These are phyloP conservation scores for Hamamelis virginiana DNA, from an alignment of 164 flowering plant species.

Conservation along the genomic window DNA sequence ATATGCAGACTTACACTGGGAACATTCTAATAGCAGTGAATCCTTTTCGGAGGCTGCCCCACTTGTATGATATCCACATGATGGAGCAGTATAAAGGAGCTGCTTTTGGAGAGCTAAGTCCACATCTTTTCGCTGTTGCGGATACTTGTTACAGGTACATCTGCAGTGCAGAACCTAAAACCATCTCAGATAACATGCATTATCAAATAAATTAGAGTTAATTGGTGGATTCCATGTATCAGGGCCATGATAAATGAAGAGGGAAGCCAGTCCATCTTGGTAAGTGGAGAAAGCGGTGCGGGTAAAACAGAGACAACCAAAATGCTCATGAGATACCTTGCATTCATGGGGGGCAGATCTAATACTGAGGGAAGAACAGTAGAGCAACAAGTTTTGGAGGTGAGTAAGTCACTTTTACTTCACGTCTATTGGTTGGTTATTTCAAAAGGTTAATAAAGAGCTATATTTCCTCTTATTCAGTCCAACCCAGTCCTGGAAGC, in stretches of 20 bases:
- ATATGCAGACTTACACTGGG: conserved; percentile 82
- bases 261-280: conserved; percentile 74
- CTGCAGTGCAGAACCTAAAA: neutral
- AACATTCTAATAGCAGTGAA: conserved; percentile 85
- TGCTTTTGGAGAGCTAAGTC: conserved; percentile 82
- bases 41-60: conserved; percentile 81
- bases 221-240: conserved; percentile 7
- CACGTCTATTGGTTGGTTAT: neutral
- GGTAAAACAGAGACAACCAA: conserved; percentile 93
- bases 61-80: conserved; percentile 78
- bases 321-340: conserved; percentile 89
- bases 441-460: neutral
- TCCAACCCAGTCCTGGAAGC: conserved; percentile 91
- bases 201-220: neutral
- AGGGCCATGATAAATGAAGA: conserved; percentile 76
- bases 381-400: conserved; percentile 90
- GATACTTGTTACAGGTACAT: conserved; percentile 72
- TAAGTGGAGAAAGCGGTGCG: conserved; percentile 92
- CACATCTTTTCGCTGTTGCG: conserved; percentile 88
- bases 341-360: conserved; percentile 91
- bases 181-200: neutral
- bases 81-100: conserved; percentile 90
- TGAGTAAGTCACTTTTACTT: conserved; percentile 31
- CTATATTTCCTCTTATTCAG: conserved; percentile 29
- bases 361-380: conserved; percentile 81